These are phyloP conservation scores for Leishmania guyanensis DNA, from an alignment of 208 protist species.

Conservation along the genomic window DNA sequence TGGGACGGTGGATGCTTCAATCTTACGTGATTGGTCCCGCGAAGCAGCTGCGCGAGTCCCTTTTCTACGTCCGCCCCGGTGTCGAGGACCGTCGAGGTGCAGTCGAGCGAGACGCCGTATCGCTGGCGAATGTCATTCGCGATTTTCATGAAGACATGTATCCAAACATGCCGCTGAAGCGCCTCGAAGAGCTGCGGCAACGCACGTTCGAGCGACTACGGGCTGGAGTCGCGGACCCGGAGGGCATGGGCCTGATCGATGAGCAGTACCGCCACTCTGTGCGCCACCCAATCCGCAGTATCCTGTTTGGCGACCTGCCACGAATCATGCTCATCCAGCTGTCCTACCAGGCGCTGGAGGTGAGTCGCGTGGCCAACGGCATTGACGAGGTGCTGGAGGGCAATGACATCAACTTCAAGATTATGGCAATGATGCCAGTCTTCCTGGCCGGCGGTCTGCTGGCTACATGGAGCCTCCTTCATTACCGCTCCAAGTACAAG, in stretches of 20 bases:
- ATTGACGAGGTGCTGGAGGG: conserved; percentile 82
- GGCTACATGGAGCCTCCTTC: conserved; percentile 31
- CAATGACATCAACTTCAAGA: conserved; percentile 83
- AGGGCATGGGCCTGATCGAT: conserved; percentile 63
- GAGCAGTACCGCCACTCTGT: conserved; percentile 68
- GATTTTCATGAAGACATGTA: conserved; percentile 84
- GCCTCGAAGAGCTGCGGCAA: conserved; percentile 47
- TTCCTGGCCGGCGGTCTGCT: conserved; percentile 33
- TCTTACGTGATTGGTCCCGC: conserved; percentile 60
- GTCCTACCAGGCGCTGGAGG: conserved; percentile 68
- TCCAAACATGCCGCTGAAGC: conserved; percentile 31
- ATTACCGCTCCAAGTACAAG: conserved; percentile 34
- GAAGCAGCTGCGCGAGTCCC: conserved; percentile 43
- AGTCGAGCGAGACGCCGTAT: conserved; percentile 57
- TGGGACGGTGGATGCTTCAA: conserved; percentile 30
- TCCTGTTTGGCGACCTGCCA: conserved; percentile 69
- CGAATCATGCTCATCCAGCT: conserved; percentile 79
- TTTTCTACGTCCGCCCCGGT: conserved; percentile 64
- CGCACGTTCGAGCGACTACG: conserved; percentile 47
- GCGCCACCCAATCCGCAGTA: conserved; percentile 62
- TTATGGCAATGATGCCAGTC: conserved; percentile 77
- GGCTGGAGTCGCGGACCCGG: conserved; percentile 53
- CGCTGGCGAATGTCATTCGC: conserved; percentile 77
- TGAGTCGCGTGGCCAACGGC: conserved; percentile 71
- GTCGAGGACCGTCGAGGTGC: conserved; percentile 61